phyloP scores from a whole-genome alignment of 2,329 filamentous ascomycete genomes.

The Sporothrix protearum region DNA sequence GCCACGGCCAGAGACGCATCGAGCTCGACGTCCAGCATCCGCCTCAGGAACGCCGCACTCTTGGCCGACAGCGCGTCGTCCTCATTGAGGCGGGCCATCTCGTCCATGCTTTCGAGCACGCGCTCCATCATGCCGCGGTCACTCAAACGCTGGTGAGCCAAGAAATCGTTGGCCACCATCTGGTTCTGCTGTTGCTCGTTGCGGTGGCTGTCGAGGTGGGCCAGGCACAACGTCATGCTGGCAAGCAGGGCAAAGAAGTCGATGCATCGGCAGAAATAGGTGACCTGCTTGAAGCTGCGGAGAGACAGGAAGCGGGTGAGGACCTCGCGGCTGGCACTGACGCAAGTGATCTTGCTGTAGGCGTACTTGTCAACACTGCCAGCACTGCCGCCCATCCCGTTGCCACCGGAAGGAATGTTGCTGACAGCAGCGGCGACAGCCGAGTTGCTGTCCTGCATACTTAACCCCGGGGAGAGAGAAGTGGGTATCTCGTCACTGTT shows the following conservation, averaged over 20 bases:
- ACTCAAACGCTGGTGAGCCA: conserved; percentile 41
- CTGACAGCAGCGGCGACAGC: background rate
- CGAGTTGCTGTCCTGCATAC: background rate
- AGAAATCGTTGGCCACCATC: conserved; percentile 25
- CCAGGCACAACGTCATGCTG: conserved; percentile 40
- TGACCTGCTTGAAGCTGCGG: conserved; percentile 32
- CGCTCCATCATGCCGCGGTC: conserved; percentile 44
- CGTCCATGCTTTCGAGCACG: conserved; percentile 36
- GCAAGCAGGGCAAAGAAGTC: conserved; percentile 44
- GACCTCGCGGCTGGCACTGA: conserved; percentile 44
- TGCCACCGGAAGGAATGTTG: background rate
- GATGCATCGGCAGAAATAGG: conserved; percentile 41
- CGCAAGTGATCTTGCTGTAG: conserved; percentile 40
- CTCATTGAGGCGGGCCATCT: conserved; percentile 26
- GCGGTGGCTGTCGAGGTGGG: conserved; percentile 37
- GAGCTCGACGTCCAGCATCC: conserved; percentile 40
- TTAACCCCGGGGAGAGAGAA: background rate
- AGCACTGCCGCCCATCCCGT: background rate
- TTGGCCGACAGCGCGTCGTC: conserved; percentile 34
- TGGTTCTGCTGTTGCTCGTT: conserved; percentile 9
- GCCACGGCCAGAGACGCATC: conserved; percentile 10
- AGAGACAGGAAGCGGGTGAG: conserved; percentile 41
- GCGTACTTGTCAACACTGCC: conserved; percentile 33
- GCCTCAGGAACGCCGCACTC: conserved; percentile 35
- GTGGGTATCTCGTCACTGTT: background rate